Evolutionary conservation across 371 early-diverging fungal genomes (phyloP), one percentile per base, ranked within the genome.

Genomic region (Mortierella sp.): DNA sequence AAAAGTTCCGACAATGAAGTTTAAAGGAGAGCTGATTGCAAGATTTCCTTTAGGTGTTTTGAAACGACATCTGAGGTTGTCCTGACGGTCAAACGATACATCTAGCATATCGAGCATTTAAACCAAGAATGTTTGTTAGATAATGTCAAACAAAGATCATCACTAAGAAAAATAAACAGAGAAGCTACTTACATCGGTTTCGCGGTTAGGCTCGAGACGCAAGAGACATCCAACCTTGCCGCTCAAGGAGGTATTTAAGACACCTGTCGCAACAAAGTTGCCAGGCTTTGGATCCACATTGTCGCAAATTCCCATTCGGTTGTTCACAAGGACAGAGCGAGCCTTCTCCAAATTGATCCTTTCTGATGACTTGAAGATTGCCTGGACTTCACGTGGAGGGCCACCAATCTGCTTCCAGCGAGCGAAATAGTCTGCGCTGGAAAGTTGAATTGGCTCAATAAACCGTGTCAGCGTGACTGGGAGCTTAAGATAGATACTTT

Each of bases 351-450:
- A 58, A 55, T 91, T 86, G 35, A 93, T 91, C 30, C 89, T 88
- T 0, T 83, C 80, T 6, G 87, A 86, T n/a, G 90, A 85, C 63
- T 87, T 86, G 79, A 95, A 93, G 52, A 95, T 89, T 35, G 78
- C 83, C 76, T 95, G 95, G 26, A 84, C 87, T 75, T 97, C 97
- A 22, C 94, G 88, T 20, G 94, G 94, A 6, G 93, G 83, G 0
- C 94, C 96, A 22, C 96, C 97, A 71, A 99, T 94, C 84, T 97
- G 98, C 78, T 93, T 94, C 99, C 99, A 99, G 28, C 98, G 90
- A 24, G 88, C 85, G 75, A 97, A 96, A 84, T 97, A 99, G 84
- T 96, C 97, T n/a, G 84, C 67, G 9, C 92, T 89, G 26, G 90
- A 77, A 78, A 99, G 90, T 18, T 85, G 86, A 14, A 97, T 94